Base-by-base conservation (phyloP, 78 protist species). In the Dictyostelium capitatum region DNA sequence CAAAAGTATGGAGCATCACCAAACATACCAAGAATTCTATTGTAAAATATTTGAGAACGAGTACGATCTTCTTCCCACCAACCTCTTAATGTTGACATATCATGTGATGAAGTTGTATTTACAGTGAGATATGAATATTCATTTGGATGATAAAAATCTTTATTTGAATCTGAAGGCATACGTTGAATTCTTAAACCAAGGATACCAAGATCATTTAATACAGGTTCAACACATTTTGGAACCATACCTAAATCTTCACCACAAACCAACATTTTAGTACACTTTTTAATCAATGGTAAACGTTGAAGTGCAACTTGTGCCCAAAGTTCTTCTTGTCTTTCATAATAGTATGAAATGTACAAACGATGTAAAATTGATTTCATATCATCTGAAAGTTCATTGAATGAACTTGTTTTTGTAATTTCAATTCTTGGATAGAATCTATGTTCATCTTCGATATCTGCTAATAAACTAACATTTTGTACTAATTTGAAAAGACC, bases 191-290 rank as follows among this genome's bases (percentile, higher is more conserved):
- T 51, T 14, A 95, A 69, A 54, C 93, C 83, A 11, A 89, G 83
- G 56, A 96, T 83, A 50, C 84, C 95, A 2, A 91, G 54, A 53
- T 89, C 82, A 1, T 56, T 62, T 80, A 97, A 67, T 11, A 82
- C 94, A 14, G 82, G 85, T 15, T 82, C 90, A 12, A 95, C 96
- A 65, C 96, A 91, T 47, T 77, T 74, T 54, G 97, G 96, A 23
- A 95, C 89, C 87, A 83, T 85, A 74, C 98, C 98, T 10, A 97
- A 89, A 84, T 97, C 98, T 46, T 97, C 98, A 20, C 97, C 98
- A 83, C 97, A 95, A 53, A 95, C 79, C 75, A 97, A 90, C 97
- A 97, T 95, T 43, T 51, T 77, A 0, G 93, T 87, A 43, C 93
- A 87, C 30, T 32, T 48, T n/a, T 77, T 74, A 30, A 96, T 82